A percentile compares a stretch with the other conserved stretches of the same genome.
Evolutionary conservation across 164 flowering plant genomes (phyloP).

Genomic region (Magnolia kwangsiensis): DNA sequence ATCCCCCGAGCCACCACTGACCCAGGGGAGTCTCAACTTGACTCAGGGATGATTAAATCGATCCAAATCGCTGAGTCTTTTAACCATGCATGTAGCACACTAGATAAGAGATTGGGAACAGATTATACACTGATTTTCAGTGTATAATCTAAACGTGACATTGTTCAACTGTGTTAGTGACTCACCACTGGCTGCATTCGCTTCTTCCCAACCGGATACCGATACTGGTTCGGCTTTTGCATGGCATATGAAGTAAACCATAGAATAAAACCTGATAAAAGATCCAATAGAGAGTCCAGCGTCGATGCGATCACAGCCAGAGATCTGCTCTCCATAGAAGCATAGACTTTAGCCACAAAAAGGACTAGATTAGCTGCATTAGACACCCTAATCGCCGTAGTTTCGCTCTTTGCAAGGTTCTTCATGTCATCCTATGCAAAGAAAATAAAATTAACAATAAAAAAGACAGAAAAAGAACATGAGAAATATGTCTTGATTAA

Average conservation of each 20-base stretch:
- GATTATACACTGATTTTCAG: neutral
- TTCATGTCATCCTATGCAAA: conserved; percentile 58
- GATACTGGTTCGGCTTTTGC: conserved; percentile 65
- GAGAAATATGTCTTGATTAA: neutral
- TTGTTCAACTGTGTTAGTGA: neutral
- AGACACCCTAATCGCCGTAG: conserved; percentile 51
- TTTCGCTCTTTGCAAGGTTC: conserved; percentile 60
- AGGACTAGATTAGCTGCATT: conserved; percentile 64
- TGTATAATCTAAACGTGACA: neutral
- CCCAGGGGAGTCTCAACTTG: too few species aligned
- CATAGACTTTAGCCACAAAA: conserved; percentile 69
- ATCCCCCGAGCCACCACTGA: too few species aligned
- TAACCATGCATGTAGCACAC: too few species aligned
- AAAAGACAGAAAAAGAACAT: neutral
- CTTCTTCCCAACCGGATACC: conserved; percentile 75
- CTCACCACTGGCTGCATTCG: conserved; percentile 90
- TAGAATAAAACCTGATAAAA: conserved; percentile 76
- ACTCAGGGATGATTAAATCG: too few species aligned
- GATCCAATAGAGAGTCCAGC: conserved; percentile 74
- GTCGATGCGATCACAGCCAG: conserved; percentile 90
- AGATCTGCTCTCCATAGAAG: conserved; percentile 73
- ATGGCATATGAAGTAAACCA: conserved; percentile 87
- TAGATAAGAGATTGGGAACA: neutral
- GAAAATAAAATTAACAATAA: neutral
- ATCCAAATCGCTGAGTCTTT: too few species aligned